Base-by-base conservation (phyloP, 768 basidiomycete genomes). In the Termitomyces sp. region DNA sequence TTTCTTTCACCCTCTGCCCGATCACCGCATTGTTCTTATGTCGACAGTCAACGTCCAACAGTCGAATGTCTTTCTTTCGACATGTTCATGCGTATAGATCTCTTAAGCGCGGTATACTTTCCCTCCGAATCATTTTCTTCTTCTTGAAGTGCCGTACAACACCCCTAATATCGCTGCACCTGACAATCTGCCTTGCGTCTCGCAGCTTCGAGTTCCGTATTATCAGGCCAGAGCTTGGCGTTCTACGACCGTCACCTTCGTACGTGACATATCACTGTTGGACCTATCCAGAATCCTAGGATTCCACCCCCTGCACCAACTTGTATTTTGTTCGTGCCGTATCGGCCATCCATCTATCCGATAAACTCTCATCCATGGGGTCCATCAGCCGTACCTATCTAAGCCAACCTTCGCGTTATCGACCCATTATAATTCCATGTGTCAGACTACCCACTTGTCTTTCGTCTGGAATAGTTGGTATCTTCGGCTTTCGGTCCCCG, bases 251-350 rank as follows among this genome's bases (percentile, higher is more conserved):
- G 16, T 46, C n/a, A n/a, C n/a, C 25, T 53, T 52, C 2, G 35
- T 38, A 16, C 16, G 25, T 54, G 52, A 50, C 49, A 59, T 54
- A 39, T 54, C 44, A 50, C 11, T 40, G 31, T 59, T 53, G 51
- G 52, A 31, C 18, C 16, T 4, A 22, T 7, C 27, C 33, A 23
- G 27, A 47, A 56, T 56, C 55, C 16, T 41, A 18, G 39, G 49
- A 56, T 56, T 47, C 32, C 16, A 15, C 16, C 3, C 43, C 5
- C n/a, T n/a, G n/a, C n/a, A 22, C 16, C 23, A 20, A 45, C 20
- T 31, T 40, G 13, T 33, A n/a, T 39, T 29, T 16, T 2, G 33
- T 33, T 31, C 7, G 42, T 44, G 42, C 48, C 48, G 38, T 33
- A 11, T 18, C 35, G 35, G 35, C 47, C 47, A 25, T 48, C 32